A percentile compares a stretch with the other conserved stretches of the same genome.
phyloP scores from a whole-genome alignment of 805 yeast genomes.

The Candida namnaoensis region DNA sequence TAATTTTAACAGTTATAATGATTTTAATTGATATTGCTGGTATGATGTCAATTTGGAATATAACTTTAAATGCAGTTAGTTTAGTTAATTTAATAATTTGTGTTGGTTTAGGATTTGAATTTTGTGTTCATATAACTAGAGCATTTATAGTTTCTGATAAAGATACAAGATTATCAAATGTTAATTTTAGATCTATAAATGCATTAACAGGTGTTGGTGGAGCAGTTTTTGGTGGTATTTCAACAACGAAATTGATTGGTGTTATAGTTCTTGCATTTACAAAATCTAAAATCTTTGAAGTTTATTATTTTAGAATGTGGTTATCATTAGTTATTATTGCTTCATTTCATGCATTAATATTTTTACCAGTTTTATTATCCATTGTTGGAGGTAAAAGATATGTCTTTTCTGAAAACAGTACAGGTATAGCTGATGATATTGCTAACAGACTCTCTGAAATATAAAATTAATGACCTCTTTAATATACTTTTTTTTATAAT shows the following conservation, averaged over 20 bases:
- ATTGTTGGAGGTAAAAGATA: constrained; percentile 54
- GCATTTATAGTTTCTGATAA: constrained; percentile 43
- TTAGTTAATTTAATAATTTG: constrained; percentile 89
- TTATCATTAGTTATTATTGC: constrained; percentile 68
- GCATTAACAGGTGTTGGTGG: constrained; percentile 80
- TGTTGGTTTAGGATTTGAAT: constrained; percentile 88
- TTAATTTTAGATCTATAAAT: constrained; percentile 30
- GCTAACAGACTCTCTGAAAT: constrained; percentile 10
- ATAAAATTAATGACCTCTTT: not conserved
- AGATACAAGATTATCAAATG: constrained; percentile 22
- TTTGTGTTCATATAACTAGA: constrained; percentile 79
- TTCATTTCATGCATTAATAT: constrained; percentile 66
- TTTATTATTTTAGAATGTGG: constrained; percentile 96
- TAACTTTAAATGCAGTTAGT: constrained; percentile 81
- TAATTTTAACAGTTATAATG: constrained; percentile 51
- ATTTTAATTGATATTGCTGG: constrained; percentile 74
- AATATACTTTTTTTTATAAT: no score
- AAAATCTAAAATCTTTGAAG: constrained; percentile 76
- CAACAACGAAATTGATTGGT: constrained; percentile 84
- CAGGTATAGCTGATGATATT: constrained; percentile 23
- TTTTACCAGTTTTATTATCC: constrained; percentile 70
- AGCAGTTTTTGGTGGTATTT: constrained; percentile 84
- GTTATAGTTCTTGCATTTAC: constrained; percentile 83
- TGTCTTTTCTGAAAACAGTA: constrained; percentile 24
- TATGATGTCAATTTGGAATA: constrained; percentile 62